These are phyloP conservation scores for Pichia sp. DNA, from an alignment of 1,139 yeast genomes.

Conservation along the genomic window DNA sequence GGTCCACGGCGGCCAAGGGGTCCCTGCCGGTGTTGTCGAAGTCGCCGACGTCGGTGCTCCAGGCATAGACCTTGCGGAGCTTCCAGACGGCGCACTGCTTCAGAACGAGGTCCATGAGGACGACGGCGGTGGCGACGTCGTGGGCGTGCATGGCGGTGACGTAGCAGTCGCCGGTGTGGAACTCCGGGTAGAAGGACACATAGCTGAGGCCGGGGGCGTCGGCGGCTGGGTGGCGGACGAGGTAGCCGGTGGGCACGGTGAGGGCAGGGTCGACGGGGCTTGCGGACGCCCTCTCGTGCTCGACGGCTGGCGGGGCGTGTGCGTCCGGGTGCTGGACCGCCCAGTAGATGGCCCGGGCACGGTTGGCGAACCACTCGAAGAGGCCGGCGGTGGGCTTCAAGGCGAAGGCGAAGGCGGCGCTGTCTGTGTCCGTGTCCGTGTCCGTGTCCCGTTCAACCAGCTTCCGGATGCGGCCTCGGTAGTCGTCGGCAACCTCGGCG, in stretches of 20 bases:
- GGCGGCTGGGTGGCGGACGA: not conserved
- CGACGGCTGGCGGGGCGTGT: not conserved
- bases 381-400: slow-evolving; percentile 17
- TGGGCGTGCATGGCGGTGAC: slow-evolving; percentile 1
- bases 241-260: not conserved
- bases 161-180: slow-evolving; percentile 6
- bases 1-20: not conserved
- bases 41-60: slow-evolving; percentile 4
- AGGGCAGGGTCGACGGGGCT: not conserved
- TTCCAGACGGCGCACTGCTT: slow-evolving; percentile 1
- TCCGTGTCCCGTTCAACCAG: not conserved
- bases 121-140: not conserved
- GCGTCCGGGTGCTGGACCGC: not conserved
- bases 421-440: not conserved
- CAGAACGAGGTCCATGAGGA: slow-evolving; percentile 2
- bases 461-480: not conserved
- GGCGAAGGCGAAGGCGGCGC: slow-evolving; percentile 8
- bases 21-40: slow-evolving; percentile 2
- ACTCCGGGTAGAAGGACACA: slow-evolving; percentile 7
- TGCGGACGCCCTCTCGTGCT: not conserved
- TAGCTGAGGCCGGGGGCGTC: slow-evolving; percentile 3
- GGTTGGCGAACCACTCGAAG: slow-evolving; percentile 24
- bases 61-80: not conserved
- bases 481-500: slow-evolving; percentile 1
- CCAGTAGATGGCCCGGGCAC: slow-evolving; percentile 15